Base-by-base conservation (phyloP, 2,329 filamentous ascomycete genomes). In the Ceratocystis destructans region DNA sequence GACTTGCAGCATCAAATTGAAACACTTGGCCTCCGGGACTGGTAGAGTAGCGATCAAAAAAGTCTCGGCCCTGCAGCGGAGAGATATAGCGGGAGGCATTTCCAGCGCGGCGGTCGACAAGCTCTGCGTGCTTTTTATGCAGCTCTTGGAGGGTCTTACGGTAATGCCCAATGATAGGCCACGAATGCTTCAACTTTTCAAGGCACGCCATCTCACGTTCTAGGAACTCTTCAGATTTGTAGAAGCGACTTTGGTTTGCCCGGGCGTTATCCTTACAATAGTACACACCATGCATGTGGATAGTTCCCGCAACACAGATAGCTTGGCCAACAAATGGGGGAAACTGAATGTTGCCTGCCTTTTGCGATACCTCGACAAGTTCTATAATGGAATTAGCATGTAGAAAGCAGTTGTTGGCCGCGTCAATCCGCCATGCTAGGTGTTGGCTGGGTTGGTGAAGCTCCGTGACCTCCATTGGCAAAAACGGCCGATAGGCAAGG, bases 361-460 rank as follows among this genome's bases (percentile, higher is more conserved):
- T 87, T 69, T 87, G 87, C 1, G 89, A 89, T 17, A 92, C 82
- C 72, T 93, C 88, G 3, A 91, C 86, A 2, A 96, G 77, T 72
- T 95, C 90, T 1, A 89, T 86, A 64, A 95, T 92, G 4, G 90
- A 89, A 72, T 95, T 96, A 5, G 90, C 90, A 70, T 96, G 90
- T 20, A 92, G 77, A 73, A 85, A 94, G 74, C 90, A 95, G 73
- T 93, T 81, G 71, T 94, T 93, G 0, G 90, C 95, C 0, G 90
- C 89, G 73, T 95, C 89, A 61, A 95, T 93, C 73, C 95, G 90
- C 90, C 90, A 96, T 33, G 89, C 92, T 73, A 95, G 90, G 70
- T 95, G 89, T 71, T 95, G 90, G 1, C 88, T 88, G 0, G 83
- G 87, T 15, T 88, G 88, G 12, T 88, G 84, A 5, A 96, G 82